Base-by-base conservation (phyloP, 1,284 basidiomycete genomes). In the Sphaerobolus stellatus region DNA sequence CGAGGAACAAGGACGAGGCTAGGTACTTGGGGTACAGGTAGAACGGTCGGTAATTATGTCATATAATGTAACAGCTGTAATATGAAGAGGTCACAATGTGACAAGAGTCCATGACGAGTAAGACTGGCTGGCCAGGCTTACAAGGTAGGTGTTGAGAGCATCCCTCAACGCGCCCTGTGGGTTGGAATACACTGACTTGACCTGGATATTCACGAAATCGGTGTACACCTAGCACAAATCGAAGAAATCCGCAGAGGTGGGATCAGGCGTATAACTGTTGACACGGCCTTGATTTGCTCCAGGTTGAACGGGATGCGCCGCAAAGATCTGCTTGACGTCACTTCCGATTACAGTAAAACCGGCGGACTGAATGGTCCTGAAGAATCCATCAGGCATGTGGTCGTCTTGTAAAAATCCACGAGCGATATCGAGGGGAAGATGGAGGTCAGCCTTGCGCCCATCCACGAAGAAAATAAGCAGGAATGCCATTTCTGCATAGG, bases 331-430 rank as follows among this genome's bases (percentile, higher is more conserved):
- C n/a, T n/a, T 14, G 2, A 50, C 13, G 7, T 22, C 48, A 1
- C 11, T 34, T 13, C n/a, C 48, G 24, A 46, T 38, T 7, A 16
- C 25, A 13, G 25, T 33, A n/a, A 52, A 20, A 16, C 25, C 45
- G 24, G 34, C 14, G 24, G 45, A 24, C 5, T 33, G 22, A 22
- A 33, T 33, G 43, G 30, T 30, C 3, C 52, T 27, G 33, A 36
- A 38, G 25, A 53, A 53, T 14, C 34, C 31, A 3, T 36, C 27
- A n/a, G 52, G 52, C 52, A 53, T 53, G 8, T 46, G 28, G 22
- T 25, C 29, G 16, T 48, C 24, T 20, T 48, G 43, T 31, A 47
- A 53, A 36, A 53, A 53, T 11, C 43, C 34, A 14, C 44, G 44
- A 14, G 33, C 30, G 13, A 34, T 44, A 27, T 48, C 25, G 27